A percentile compares a stretch with the other conserved stretches of the same genome.
Evolutionary conservation across 306 rosid species (phyloP).

Genomic region (Fragaria iinumae): DNA sequence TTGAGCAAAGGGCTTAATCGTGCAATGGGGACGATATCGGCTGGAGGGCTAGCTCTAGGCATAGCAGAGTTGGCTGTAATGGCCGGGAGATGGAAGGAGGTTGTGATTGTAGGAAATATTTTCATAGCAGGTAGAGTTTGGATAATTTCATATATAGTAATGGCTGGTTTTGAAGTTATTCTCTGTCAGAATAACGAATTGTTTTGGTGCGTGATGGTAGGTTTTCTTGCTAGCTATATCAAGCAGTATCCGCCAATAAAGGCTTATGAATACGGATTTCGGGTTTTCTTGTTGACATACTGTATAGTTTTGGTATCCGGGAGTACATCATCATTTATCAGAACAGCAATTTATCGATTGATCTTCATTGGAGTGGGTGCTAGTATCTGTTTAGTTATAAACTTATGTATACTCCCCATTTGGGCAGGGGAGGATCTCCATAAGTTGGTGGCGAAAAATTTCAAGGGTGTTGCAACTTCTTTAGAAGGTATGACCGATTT

Average conservation of each 20-base stretch:
- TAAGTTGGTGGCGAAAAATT: not conserved
- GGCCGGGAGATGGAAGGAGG: constrained; percentile 43
- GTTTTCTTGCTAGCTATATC: not conserved
- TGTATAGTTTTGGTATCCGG: not conserved
- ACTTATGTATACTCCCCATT: not conserved
- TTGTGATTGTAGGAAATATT: constrained; percentile 43
- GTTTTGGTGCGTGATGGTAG: not conserved
- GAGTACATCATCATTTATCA: not conserved
- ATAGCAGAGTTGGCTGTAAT: constrained; percentile 43
- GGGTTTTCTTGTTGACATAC: not conserved
- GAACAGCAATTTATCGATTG: not conserved
- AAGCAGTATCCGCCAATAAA: not conserved
- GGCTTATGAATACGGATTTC: not conserved
- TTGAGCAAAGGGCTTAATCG: constrained; percentile 76
- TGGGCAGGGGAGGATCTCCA: constrained; percentile 2
- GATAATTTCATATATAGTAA: not conserved
- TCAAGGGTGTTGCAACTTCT: not conserved
- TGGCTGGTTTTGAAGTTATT: not conserved
- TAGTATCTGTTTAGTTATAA: not conserved
- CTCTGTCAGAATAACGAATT: not conserved
- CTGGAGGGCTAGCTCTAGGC: constrained; percentile 62
- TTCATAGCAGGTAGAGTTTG: constrained; percentile 62
- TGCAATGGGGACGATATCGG: constrained; percentile 71
- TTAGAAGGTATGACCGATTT: constrained; percentile 48
- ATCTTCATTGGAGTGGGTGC: not conserved